Percentiles rank a stretch among this genome's conserved stretches.
Conservation (phyloP, 2,329 filamentous ascomycete species). For the Dryadomyces quercivorus region DNA sequence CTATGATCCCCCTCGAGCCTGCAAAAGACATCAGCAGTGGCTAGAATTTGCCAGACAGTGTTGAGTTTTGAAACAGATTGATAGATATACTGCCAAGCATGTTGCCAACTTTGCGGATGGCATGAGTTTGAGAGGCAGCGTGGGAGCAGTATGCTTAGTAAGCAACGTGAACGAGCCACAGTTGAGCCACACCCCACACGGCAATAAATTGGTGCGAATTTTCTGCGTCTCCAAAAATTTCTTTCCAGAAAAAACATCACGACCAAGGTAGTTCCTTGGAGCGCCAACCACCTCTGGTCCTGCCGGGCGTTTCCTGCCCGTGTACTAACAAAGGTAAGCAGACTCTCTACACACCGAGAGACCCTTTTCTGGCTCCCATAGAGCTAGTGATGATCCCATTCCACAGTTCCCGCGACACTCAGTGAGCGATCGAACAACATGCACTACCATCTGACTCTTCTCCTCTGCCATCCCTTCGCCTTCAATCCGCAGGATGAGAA, state of each 20-base stretch:
- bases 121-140: no score
- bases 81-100: no score
- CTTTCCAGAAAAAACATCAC: neutral
- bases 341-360: neutral
- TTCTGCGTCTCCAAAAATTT: neutral
- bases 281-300: no score
- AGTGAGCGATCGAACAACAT: slow-evolving; percentile 54
- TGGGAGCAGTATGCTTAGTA: neutral
- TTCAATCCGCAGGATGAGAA: slow-evolving; percentile 1
- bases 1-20: no score
- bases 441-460: slow-evolving; percentile 63
- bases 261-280: no score
- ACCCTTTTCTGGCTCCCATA: neutral
- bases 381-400: slow-evolving; percentile 38
- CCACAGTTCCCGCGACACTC: slow-evolving; percentile 49
- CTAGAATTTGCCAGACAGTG: no score
- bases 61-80: no score
- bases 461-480: neutral
- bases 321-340: slow-evolving; percentile 2
- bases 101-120: no score
- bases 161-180: neutral
- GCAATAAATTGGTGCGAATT: neutral
- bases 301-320: no score
- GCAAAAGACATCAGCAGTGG: no score
- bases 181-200: neutral